phyloP scores from a whole-genome alignment of 306 rosid species.

The Malus domestica region ASM211411v1 NC_041803.1:2850001-2850500 shows the following conservation, averaged over 20 bases:
- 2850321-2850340: not conserved
- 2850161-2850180: not conserved
- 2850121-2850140: slow-evolving; percentile 55
- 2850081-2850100: slow-evolving; percentile 50
- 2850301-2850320: not conserved
- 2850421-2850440: too few relatives aligned
- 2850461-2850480: too few relatives aligned
- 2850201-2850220: not conserved
- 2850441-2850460: too few relatives aligned
- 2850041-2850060: not conserved
- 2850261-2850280: not conserved
- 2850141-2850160: slow-evolving; percentile 34
- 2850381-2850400: too few relatives aligned
- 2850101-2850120: slow-evolving; percentile 31
- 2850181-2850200: not conserved
- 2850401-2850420: too few relatives aligned
- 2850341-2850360: not conserved
- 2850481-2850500: too few relatives aligned
- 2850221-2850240: not conserved
- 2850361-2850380: too few relatives aligned
- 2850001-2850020: not conserved
- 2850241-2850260: not conserved
- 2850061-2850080: slow-evolving; percentile 46
- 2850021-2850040: not conserved
- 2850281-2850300: slow-evolving; percentile 14